These are phyloP conservation scores for Neoscytalidium dimidiatum DNA, from an alignment of 2,329 filamentous ascomycete genomes.

Conservation along the genomic window DNA sequence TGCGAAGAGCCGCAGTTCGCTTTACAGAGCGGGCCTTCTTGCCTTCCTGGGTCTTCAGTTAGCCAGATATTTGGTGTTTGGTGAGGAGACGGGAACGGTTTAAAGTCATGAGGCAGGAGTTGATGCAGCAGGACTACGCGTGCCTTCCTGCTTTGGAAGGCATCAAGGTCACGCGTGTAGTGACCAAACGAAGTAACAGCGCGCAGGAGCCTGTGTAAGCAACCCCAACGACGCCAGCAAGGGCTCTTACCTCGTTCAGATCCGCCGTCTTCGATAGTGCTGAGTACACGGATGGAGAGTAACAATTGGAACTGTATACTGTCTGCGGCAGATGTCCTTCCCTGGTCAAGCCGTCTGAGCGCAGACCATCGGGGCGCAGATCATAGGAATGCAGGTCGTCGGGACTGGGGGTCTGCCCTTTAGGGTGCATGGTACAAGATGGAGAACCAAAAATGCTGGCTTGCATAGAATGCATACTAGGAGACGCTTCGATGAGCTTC, in stretches of 20 bases:
- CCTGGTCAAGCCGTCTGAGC: not conserved
- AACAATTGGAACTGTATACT: slow-evolving; percentile 25
- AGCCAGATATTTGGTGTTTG: not conserved
- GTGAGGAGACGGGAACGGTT: no score
- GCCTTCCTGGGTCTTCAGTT: not conserved
- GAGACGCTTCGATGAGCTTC: slow-evolving; percentile 28
- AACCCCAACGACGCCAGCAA: not conserved
- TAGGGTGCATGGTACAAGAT: not conserved
- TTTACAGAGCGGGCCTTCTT: not conserved
- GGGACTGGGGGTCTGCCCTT: not conserved
- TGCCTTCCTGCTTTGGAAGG: not conserved
- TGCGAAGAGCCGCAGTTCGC: not conserved
- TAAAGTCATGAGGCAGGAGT: not conserved
- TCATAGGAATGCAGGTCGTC: not conserved
- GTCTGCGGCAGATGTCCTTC: slow-evolving; percentile 24
- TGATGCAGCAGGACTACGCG: not conserved
- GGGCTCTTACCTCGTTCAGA: not conserved
- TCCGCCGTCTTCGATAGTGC: slow-evolving; percentile 8
- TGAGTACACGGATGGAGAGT: slow-evolving; percentile 32
- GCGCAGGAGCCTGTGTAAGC: not conserved
- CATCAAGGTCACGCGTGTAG: not conserved
- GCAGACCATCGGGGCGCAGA: not conserved
- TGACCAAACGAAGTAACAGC: not conserved
- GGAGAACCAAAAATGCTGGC: slow-evolving; percentile 4
- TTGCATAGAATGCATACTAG: slow-evolving; percentile 20